These are phyloP conservation scores for Colletotrichum truncatum DNA, from an alignment of 2,329 filamentous ascomycete species.

Conservation along the genomic window DNA sequence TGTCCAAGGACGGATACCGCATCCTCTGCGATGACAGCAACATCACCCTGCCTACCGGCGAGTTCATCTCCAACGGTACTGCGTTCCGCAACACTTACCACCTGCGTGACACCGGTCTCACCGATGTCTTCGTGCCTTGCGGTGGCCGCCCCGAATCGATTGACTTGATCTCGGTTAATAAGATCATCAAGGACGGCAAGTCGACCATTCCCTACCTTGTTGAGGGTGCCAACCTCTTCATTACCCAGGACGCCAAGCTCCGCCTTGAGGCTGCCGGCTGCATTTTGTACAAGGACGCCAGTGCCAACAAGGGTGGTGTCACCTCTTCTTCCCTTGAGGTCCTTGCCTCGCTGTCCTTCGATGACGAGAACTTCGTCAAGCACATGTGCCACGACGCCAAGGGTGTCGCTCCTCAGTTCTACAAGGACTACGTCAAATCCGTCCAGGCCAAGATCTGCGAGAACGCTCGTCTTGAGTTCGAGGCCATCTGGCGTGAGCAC, in stretches of 20 bases:
- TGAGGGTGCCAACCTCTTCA: conserved; percentile 97
- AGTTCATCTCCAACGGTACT: conserved; percentile 89
- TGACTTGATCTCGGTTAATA: conserved; percentile 86
- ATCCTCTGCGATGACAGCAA: conserved; percentile 93
- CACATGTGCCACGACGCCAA: conserved; percentile 88
- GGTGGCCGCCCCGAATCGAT: conserved; percentile 97
- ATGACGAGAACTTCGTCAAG: conserved; percentile 85
- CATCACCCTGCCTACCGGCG: conserved; percentile 85
- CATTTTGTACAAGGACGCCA: conserved; percentile 96
- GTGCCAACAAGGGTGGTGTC: conserved; percentile 97
- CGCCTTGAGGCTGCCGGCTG: conserved; percentile 95
- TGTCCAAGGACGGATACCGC: conserved; percentile 89
- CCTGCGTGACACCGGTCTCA: conserved; percentile 78
- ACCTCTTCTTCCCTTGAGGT: conserved; percentile 98
- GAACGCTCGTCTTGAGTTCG: conserved; percentile 93
- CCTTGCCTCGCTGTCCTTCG: conserved; percentile 91
- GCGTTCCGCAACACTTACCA: conserved; percentile 98
- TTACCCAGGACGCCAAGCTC: conserved; percentile 97
- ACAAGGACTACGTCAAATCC: conserved; percentile 89
- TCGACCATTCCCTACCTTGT: conserved; percentile 91
- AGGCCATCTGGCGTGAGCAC: conserved; percentile 97
- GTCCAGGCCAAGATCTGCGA: conserved; percentile 92
- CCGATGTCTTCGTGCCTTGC: conserved; percentile 93
- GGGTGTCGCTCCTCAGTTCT: conserved; percentile 87
- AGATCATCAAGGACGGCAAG: conserved; percentile 92